These are phyloP conservation scores for Erythrophleum ivorense DNA, from an alignment of 331 rosid genomes.

Conservation along the genomic window DNA sequence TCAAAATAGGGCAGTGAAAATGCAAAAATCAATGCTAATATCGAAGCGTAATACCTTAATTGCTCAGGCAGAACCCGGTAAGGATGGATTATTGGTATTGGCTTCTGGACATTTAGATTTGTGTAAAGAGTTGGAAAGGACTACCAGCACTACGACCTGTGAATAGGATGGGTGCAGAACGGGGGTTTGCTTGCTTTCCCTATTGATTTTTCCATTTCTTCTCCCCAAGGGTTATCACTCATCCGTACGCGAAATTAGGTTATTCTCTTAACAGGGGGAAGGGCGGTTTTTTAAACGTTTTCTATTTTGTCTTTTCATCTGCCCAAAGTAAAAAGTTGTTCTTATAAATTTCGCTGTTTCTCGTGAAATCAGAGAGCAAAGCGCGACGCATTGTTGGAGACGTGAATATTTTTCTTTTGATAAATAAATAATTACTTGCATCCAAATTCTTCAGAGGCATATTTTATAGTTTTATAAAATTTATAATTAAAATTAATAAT, in stretches of 20 bases:
- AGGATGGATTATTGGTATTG: not conserved
- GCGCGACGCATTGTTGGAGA: not conserved
- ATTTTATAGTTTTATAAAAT: too few species aligned
- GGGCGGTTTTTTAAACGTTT: not conserved
- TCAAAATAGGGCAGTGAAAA: conserved; percentile 9
- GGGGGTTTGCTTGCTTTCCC: not conserved
- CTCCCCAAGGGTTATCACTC: not conserved
- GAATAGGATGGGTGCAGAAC: not conserved
- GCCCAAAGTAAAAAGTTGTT: not conserved
- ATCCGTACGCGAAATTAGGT: conserved; percentile 16
- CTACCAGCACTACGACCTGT: not conserved
- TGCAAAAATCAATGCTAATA: not conserved
- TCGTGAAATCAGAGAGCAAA: not conserved
- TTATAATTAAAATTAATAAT: too few species aligned
- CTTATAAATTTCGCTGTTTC: not conserved
- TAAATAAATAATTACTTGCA: too few species aligned
- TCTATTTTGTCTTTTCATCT: too few species aligned
- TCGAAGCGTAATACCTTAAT: conserved; percentile 34
- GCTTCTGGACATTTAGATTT: conserved; percentile 20
- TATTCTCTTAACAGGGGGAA: not conserved
- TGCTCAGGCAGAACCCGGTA: not conserved
- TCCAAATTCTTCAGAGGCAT: too few species aligned
- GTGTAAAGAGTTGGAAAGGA: not conserved
- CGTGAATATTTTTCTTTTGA: not conserved
- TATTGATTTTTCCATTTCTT: not conserved